Base-by-base conservation (phyloP, 768 basidiomycete genomes). In the Rhodotorula paludigena region DNA sequence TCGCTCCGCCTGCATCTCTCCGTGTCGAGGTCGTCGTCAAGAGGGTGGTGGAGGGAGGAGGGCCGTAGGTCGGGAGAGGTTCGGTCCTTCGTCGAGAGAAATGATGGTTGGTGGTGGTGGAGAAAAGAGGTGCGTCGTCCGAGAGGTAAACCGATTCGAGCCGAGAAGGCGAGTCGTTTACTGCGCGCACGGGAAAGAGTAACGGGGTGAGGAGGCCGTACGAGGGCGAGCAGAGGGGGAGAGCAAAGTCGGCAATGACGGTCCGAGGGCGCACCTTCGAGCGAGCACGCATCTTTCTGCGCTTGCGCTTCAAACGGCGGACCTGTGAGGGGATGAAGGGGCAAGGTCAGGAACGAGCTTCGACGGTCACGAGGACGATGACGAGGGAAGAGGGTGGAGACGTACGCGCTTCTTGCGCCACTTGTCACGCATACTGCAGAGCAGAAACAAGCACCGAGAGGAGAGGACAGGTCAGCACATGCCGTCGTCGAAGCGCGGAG, bases 371-470 rank as follows among this genome's bases (percentile, higher is more conserved):
- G 48, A 32, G n/a, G 44, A 47, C 30, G 6, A 5, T n/a, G n/a
- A n/a, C n/a, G 32, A 33, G 41, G 32, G 42, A 30, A 28, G 28
- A 36, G 7, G 28, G 9, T 32, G 25, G 28, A 32, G 48, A 49
- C 59, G 38, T 18, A 67, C 66, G 64, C 71, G 71, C 71, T 72
- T 72, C 71, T 72, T 72, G 66, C 66, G 66, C 71, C 71, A 72
- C 71, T 72, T 72, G 52, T 72, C 71, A 72, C 71, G 71, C 71
- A 66, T 72, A 63, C 68, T 61, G 63, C 25, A 45, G 38, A 52
- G 18, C 32, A 39, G 18, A 51, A 35, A 48, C 12, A n/a, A 9
- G 20, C 10, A 28, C 20, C 18, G 33, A 20, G 28, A 11, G 35
- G 14, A 33, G 18, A 2, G 49, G 11, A 30, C 30, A 6, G 57